These are phyloP conservation scores for Termitomyces sp. DNA, from an alignment of 768 basidiomycete genomes.

Conservation along the genomic window DNA sequence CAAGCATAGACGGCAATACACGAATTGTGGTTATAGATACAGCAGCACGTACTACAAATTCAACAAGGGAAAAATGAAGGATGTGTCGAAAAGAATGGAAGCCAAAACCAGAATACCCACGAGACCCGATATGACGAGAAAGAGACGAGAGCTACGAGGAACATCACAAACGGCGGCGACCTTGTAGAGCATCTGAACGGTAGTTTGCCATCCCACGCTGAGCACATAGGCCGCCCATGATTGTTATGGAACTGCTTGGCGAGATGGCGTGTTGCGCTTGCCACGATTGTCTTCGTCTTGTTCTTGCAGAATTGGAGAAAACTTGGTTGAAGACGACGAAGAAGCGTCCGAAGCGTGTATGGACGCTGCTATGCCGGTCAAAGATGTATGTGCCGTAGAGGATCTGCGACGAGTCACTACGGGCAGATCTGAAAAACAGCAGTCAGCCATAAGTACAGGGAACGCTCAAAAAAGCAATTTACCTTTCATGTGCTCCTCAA, in stretches of 20 bases:
- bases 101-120: conserved; percentile 3
- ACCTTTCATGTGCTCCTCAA: conserved; percentile 14
- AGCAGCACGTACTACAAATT: conserved; percentile 8
- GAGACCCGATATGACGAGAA: conserved; percentile 4
- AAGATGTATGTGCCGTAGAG: conserved; percentile 1
- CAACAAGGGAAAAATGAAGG: background rate
- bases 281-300: background rate
- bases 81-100: background rate
- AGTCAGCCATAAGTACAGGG: background rate
- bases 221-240: conserved; percentile 7
- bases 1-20: conserved; percentile 1
- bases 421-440: conserved; percentile 12
- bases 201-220: conserved; percentile 1
- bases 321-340: background rate
- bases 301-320: background rate
- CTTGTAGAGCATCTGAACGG: conserved; percentile 5
- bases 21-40: conserved; percentile 8
- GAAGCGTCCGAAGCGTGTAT: conserved; percentile 4
- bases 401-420: conserved; percentile 10
- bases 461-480: background rate
- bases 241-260: conserved; percentile 5
- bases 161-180: conserved; percentile 3
- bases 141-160: background rate
- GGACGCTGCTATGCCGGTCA: conserved; percentile 1
- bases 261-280: background rate